Evolutionary conservation across 495 filamentous ascomycete genomes (phyloP).

Genomic region (Podospora fimiseda): DNA sequence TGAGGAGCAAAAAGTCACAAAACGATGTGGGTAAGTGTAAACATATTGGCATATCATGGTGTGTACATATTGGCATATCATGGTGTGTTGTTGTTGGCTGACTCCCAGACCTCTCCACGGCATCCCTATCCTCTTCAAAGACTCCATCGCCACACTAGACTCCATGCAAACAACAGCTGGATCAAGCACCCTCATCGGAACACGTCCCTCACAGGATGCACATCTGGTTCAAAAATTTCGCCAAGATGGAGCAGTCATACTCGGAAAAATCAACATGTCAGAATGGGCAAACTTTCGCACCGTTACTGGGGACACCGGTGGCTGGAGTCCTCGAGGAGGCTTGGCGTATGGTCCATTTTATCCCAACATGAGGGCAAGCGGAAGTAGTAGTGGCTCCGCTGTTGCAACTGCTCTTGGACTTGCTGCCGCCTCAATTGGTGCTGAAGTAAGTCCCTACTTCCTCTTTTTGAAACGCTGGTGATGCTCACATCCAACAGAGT

Average conservation of each 20-base stretch:
- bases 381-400: conserved; percentile 23
- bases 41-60: too few species aligned
- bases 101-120: conserved; percentile 52
- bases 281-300: conserved; percentile 39
- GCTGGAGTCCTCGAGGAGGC: conserved; percentile 41
- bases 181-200: conserved; percentile 50
- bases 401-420: conserved; percentile 31
- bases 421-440: conserved; percentile 27
- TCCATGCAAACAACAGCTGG: conserved; percentile 56
- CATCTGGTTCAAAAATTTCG: conserved; percentile 43
- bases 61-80: too few species aligned
- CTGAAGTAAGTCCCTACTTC: too few species aligned
- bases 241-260: conserved; percentile 43
- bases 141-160: conserved; percentile 66
- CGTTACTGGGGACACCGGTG: conserved; percentile 32
- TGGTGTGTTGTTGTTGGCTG: too few species aligned
- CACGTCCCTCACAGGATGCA: conserved; percentile 41
- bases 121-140: conserved; percentile 62
- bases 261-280: conserved; percentile 40
- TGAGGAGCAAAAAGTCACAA: conserved; percentile 18
- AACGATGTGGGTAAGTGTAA: too few species aligned
- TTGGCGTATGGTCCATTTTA: conserved; percentile 40
- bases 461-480: too few species aligned
- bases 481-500: too few species aligned
- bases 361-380: conserved; percentile 30